Evolutionary conservation across 192 early-diverging fungal species (phyloP).

Genomic region (Umbelopsis sp.): DNA sequence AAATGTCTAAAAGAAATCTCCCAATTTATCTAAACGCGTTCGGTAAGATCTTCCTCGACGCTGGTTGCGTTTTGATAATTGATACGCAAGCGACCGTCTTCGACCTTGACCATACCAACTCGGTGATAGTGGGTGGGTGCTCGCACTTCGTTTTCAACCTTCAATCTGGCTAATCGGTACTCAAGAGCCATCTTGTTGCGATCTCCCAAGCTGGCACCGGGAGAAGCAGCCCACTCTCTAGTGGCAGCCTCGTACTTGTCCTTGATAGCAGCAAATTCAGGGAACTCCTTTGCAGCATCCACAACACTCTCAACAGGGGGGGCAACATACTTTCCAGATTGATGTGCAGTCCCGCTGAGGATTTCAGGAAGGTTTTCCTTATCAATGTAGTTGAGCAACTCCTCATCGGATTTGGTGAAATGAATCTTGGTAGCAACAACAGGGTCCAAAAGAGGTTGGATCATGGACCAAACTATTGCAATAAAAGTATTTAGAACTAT

Average conservation of each 20-base stretch:
- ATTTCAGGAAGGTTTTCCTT: slow-evolving; percentile 57
- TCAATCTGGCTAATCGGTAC: slow-evolving; percentile 27
- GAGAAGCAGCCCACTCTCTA: slow-evolving; percentile 7
- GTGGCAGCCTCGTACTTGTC: slow-evolving; percentile 8
- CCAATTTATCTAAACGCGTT: slow-evolving; percentile 10
- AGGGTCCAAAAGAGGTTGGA: slow-evolving; percentile 84
- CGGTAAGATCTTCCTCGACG: slow-evolving; percentile 10
- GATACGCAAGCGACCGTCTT: neutral
- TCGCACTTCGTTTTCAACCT: slow-evolving; percentile 22
- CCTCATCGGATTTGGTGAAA: slow-evolving; percentile 67
- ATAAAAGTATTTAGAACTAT: slow-evolving; percentile 24
- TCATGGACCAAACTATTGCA: slow-evolving; percentile 72
- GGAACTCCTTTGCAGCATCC: slow-evolving; percentile 16
- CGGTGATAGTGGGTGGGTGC: slow-evolving; percentile 26
- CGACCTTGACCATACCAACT: slow-evolving; percentile 16
- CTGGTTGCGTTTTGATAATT: slow-evolving; percentile 13
- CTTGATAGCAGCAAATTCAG: neutral
- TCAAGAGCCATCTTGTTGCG: slow-evolving; percentile 23
- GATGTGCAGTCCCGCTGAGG: slow-evolving; percentile 56
- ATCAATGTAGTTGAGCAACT: slow-evolving; percentile 67
- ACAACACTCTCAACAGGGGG: neutral
- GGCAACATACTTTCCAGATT: slow-evolving; percentile 9
- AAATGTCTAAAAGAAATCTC: neutral
- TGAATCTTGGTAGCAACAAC: slow-evolving; percentile 86
- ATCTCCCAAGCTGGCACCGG: neutral